A percentile compares a stretch with the other conserved stretches of the same genome.
Conservation (phyloP, 306 rosid species). For the Bauhinia variegata region DNA sequence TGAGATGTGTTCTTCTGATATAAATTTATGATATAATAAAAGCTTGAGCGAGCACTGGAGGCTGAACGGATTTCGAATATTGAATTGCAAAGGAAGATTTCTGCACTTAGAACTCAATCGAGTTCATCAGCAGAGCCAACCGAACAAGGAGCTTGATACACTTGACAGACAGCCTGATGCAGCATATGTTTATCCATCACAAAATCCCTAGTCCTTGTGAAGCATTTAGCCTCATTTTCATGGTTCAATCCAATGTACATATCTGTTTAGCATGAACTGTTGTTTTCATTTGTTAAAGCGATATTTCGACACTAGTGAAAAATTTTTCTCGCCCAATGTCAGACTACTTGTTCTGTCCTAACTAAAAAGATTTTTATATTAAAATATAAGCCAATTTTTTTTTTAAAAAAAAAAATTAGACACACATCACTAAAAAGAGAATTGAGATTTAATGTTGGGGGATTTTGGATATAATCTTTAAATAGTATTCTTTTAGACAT, state of each 20-base stretch:
- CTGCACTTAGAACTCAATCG: conserved; percentile 37
- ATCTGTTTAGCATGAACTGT: background rate
- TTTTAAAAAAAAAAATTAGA: no score
- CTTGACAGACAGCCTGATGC: conserved; percentile 4
- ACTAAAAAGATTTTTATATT: no score
- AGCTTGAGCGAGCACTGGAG: conserved; percentile 60
- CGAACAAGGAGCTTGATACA: conserved; percentile 38
- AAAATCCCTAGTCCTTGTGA: conserved; percentile 5
- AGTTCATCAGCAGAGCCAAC: conserved; percentile 23
- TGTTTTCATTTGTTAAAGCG: background rate
- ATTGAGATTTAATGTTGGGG: no score
- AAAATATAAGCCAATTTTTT: no score
- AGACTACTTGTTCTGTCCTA: no score
- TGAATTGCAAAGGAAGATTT: conserved; percentile 50
- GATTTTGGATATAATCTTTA: no score
- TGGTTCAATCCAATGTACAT: conserved; percentile 4
- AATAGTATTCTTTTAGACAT: no score
- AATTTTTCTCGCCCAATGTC: no score
- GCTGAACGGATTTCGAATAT: conserved; percentile 47
- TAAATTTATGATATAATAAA: conserved; percentile 19
- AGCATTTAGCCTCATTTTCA: background rate
- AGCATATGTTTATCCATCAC: background rate
- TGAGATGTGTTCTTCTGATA: background rate
- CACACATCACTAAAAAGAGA: no score
- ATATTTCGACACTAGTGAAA: background rate